Evolutionary conservation across 2,329 filamentous ascomycete genomes (phyloP), one percentile per base, ranked within the genome.

Genomic region (Penicillium sp.): DNA sequence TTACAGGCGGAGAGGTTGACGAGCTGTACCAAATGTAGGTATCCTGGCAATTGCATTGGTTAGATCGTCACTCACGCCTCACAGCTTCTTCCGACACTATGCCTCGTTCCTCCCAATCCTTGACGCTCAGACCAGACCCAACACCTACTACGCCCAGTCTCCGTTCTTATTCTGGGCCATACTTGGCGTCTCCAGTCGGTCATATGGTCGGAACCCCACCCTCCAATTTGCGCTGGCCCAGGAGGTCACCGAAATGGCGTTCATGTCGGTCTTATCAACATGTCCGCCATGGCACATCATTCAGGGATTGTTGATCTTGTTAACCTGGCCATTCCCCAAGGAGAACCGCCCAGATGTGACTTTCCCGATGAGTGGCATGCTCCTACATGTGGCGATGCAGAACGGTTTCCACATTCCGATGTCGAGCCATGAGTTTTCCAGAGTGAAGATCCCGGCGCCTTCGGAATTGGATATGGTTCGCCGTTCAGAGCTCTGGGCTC

Each of bases 111-210:
- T 74, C 11, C 70, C 71, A 0, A 64, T 74, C 13, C 59, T 74
- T 0, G 69, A 73, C 33, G 61, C 64, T 5, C 65, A 77, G 9
- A 82, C 84, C 56, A 72, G 80, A 0, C 86, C 89, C 1, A 86
- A 93, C 39, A 76, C 83, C 50, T 93, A 88, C 66, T 87, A 87
- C 63, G 80, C 84, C 52, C 86, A 92, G 61, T 87, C 89, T 42
- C 83, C 84, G 3, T 76, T 95, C 12, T 79, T 95, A 1, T 95
- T 95, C 70, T 95, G 90, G 90, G 81, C 87, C 40, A 86, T 74
- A 5, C 61, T 72, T 12, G 64, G 67, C 2, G 64, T 70, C 9
- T 64, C 65, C 12, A 70, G 67, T 48, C 62, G 71, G 8, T 64
- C 64, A 3, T 74, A 71, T 43, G 36, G 59, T 1, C 66, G 59